Evolutionary conservation across 805 yeast species (phyloP).

Genomic region (Ogataea methanolica): DNA sequence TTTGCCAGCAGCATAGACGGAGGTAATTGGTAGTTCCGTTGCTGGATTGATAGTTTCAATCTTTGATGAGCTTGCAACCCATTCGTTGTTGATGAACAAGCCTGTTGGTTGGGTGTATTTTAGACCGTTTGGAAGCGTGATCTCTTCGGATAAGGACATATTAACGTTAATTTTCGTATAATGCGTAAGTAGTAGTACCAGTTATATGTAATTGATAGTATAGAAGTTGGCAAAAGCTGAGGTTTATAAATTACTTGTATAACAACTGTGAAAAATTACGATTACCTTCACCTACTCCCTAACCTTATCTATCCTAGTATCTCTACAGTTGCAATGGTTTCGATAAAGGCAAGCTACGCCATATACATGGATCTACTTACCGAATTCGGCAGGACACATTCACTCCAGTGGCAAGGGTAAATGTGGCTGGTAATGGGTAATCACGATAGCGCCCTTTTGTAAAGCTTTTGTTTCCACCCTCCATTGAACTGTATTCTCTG

Average conservation of each 20-base stretch:
- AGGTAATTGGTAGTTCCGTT: conserved; percentile 42
- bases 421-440: too few relatives aligned
- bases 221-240: too few relatives aligned
- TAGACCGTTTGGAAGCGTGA: conserved; percentile 41
- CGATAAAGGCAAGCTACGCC: too few relatives aligned
- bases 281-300: too few relatives aligned
- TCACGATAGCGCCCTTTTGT: too few relatives aligned
- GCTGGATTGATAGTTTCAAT: conserved; percentile 46
- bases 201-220: background rate
- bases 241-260: too few relatives aligned
- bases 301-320: too few relatives aligned
- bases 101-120: conserved; percentile 57
- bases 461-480: too few relatives aligned
- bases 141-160: conserved; percentile 12
- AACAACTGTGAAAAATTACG: too few relatives aligned
- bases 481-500: too few relatives aligned
- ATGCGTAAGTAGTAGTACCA: background rate
- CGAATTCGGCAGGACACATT: background rate
- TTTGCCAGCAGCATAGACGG: conserved; percentile 42
- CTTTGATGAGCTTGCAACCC: conserved; percentile 35
- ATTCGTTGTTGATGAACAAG: conserved; percentile 54
- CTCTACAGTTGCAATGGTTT: too few relatives aligned
- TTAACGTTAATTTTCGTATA: background rate
- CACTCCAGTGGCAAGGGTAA: too few relatives aligned
- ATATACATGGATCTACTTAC: background rate